Evolutionary conservation across 2,329 filamentous ascomycete species (phyloP).

Genomic region (Arthroderma sp.): DNA sequence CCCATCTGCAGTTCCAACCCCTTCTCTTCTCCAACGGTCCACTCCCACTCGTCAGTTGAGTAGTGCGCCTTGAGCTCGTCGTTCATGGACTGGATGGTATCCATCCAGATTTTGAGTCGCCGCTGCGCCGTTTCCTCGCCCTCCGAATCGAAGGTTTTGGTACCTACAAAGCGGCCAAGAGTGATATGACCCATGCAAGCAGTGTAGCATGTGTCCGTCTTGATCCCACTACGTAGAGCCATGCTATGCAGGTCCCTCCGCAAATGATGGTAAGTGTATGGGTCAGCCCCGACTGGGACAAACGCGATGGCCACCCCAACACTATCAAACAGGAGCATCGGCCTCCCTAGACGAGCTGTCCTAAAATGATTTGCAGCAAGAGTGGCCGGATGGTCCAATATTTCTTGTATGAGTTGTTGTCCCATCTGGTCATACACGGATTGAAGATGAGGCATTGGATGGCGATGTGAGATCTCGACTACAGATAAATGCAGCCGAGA

Average conservation of each 20-base stretch:
- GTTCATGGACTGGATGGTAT: conserved; percentile 8
- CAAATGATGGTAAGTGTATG: conserved; percentile 9
- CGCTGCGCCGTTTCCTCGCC: not conserved
- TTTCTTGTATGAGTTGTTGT: not conserved
- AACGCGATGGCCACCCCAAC: conserved; percentile 9
- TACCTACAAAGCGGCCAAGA: conserved; percentile 8
- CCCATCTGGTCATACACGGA: conserved; percentile 7
- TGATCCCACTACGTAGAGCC: conserved; percentile 6
- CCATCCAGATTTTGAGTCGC: conserved; percentile 2
- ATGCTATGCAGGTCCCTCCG: conserved; percentile 7
- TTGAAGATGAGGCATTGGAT: conserved; percentile 8
- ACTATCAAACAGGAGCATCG: conserved; percentile 9
- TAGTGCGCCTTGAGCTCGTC: not conserved
- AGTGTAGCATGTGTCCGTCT: conserved; percentile 11
- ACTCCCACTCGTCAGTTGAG: conserved; percentile 7
- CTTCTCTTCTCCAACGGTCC: conserved; percentile 9
- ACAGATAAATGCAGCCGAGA: conserved; percentile 9
- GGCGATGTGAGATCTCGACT: conserved; percentile 10
- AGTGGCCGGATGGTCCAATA: conserved; percentile 7
- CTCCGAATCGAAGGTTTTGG: conserved; percentile 6
- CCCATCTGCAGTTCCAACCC: conserved; percentile 10
- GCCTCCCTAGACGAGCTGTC: conserved; percentile 5
- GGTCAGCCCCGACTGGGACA: conserved; percentile 1
- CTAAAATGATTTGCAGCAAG: not conserved
- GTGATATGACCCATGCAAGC: conserved; percentile 10